These are phyloP conservation scores for Crucibulum laeve DNA, from an alignment of 768 basidiomycete species.

Conservation along the genomic window DNA sequence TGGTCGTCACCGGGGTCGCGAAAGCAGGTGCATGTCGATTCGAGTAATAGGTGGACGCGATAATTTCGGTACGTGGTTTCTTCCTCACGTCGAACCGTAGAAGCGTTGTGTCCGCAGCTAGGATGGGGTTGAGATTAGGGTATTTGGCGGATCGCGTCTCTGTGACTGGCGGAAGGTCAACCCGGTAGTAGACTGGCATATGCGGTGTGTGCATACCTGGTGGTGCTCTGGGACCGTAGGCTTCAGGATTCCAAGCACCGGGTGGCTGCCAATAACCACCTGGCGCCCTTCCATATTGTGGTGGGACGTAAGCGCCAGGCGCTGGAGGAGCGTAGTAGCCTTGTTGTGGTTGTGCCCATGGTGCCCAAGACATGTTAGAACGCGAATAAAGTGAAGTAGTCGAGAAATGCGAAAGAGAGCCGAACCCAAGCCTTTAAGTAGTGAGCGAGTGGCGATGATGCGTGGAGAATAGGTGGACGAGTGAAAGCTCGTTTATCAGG, in stretches of 20 bases:
- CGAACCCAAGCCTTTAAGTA: too few relatives aligned
- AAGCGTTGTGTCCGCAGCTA: conserved; percentile 47
- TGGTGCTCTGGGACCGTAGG: neutral
- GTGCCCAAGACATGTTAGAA: neutral
- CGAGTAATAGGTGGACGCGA: conserved; percentile 35
- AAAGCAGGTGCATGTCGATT: conserved; percentile 32
- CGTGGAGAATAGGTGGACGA: too few relatives aligned
- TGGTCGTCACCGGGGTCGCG: conserved; percentile 26
- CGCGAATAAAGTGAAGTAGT: neutral
- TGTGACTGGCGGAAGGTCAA: neutral
- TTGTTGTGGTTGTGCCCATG: neutral
- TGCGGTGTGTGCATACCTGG: neutral
- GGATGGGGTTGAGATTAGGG: conserved; percentile 47
- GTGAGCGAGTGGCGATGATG: too few relatives aligned
- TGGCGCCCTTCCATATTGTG: neutral
- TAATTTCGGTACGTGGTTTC: conserved; percentile 35
- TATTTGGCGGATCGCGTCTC: conserved; percentile 28
- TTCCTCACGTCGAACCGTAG: conserved; percentile 47
- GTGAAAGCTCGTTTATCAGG: too few relatives aligned
- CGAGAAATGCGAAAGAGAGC: too few relatives aligned
- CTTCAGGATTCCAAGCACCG: neutral
- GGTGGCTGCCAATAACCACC: neutral
- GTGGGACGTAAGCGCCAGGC: neutral
- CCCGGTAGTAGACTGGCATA: neutral
- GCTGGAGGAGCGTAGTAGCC: neutral